Percentiles rank a stretch among this genome's conserved stretches.
phyloP scores from a whole-genome alignment of 768 basidiomycete species.

The Fistulinella prunicolor region DNA sequence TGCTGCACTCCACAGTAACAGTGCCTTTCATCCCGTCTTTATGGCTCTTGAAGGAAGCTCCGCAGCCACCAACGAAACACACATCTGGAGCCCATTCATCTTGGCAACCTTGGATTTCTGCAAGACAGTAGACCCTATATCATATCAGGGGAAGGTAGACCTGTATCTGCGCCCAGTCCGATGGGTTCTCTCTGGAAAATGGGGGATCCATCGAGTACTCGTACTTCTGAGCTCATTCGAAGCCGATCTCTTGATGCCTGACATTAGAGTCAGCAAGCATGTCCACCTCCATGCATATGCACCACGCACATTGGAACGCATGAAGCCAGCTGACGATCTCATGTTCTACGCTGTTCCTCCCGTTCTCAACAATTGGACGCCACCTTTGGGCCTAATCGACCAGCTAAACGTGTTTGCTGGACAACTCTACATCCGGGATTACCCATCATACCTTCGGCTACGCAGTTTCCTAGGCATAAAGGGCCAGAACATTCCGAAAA shows the following conservation, averaged over 20 bases:
- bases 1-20: neutral
- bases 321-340: neutral
- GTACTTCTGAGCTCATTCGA: neutral
- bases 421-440: neutral
- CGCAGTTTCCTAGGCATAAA: neutral
- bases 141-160: neutral
- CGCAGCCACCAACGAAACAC: neutral
- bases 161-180: neutral
- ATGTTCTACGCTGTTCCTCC: neutral
- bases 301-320: neutral
- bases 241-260: neutral
- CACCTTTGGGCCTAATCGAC: neutral
- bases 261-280: neutral
- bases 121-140: neutral
- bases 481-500: neutral
- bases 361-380: neutral
- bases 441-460: neutral
- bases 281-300: neutral
- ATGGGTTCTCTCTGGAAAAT: neutral
- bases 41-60: neutral
- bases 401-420: neutral
- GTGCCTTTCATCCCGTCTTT: neutral
- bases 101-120: neutral
- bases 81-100: neutral
- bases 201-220: neutral